These are phyloP conservation scores for Rheum nobile DNA, from an alignment of 148 eudicot species.

Conservation along the genomic window DNA sequence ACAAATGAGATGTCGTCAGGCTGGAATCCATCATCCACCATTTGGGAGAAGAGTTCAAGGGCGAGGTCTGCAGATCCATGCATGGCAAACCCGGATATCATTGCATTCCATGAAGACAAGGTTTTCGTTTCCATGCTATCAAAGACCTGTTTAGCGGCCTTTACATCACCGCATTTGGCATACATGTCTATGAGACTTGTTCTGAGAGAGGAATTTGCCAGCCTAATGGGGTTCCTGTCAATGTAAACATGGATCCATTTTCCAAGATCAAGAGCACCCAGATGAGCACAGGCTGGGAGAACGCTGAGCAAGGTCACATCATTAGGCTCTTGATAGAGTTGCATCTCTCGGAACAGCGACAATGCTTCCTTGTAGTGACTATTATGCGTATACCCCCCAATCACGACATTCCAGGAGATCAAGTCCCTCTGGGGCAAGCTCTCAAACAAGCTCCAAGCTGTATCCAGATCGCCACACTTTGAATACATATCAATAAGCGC, in stretches of 20 bases:
- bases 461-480: conserved; percentile 37
- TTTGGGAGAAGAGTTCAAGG: conserved; percentile 24
- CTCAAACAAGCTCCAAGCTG: conserved; percentile 35
- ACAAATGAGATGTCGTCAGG: conserved; percentile 57
- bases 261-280: conserved; percentile 54
- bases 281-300: conserved; percentile 44
- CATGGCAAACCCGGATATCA: conserved; percentile 43
- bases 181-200: conserved; percentile 60
- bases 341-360: conserved; percentile 43
- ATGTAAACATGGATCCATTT: conserved; percentile 57
- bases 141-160: conserved; percentile 36
- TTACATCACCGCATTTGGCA: conserved; percentile 52
- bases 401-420: conserved; percentile 59
- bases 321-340: conserved; percentile 22
- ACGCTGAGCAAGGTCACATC: conserved; percentile 41
- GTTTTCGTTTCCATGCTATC: conserved; percentile 15
- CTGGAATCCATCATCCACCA: conserved; percentile 26
- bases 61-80: conserved; percentile 36
- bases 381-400: conserved; percentile 43
- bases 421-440: conserved; percentile 27
- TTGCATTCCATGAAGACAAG: conserved; percentile 40
- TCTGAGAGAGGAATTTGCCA: conserved; percentile 24
- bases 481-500: conserved; percentile 54
- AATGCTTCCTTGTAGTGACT: conserved; percentile 36
- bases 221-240: conserved; percentile 15